These are phyloP conservation scores for Alternaria conjuncta DNA, from an alignment of 2,329 filamentous ascomycete species.

Conservation along the genomic window DNA sequence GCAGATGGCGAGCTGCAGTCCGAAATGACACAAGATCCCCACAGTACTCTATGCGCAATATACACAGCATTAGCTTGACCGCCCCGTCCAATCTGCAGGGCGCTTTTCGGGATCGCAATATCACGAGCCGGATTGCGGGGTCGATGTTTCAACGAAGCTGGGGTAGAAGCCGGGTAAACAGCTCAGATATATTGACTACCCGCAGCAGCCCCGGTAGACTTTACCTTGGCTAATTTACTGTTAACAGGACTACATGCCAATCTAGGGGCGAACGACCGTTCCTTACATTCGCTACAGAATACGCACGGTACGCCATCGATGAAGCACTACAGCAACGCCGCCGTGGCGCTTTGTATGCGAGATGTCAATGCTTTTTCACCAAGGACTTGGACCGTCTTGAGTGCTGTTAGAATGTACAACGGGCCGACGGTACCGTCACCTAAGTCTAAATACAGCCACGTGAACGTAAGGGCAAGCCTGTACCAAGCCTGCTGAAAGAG, in stretches of 20 bases:
- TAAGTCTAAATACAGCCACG: not conserved
- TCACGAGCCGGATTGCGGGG: slow-evolving; percentile 8
- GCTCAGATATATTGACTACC: slow-evolving; percentile 14
- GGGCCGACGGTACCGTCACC: slow-evolving; percentile 24
- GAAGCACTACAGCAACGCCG: slow-evolving; percentile 2
- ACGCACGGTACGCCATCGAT: not conserved
- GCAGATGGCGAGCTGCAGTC: slow-evolving; percentile 9
- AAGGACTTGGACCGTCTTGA: slow-evolving; percentile 9
- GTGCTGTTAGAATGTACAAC: not conserved
- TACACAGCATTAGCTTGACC: slow-evolving; percentile 7
- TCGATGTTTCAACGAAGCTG: slow-evolving; percentile 3
- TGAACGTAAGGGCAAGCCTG: not conserved
- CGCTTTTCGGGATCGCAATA: not conserved
- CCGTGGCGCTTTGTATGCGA: not conserved
- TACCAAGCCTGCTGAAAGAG: slow-evolving; percentile 9
- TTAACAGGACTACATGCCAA: slow-evolving; percentile 8
- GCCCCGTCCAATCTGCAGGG: slow-evolving; percentile 6
- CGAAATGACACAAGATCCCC: slow-evolving; percentile 7
- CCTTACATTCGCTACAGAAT: not conserved
- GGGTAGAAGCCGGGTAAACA: slow-evolving; percentile 23
- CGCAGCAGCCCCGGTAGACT: slow-evolving; percentile 6
- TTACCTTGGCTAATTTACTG: slow-evolving; percentile 24
- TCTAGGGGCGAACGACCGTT: slow-evolving; percentile 13
- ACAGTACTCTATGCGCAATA: slow-evolving; percentile 15
- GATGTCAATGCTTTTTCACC: slow-evolving; percentile 12